A percentile compares a stretch with the other conserved stretches of the same genome.
Evolutionary conservation across 768 basidiomycete species (phyloP).

Genomic region (Boletus pseudopeckii): DNA sequence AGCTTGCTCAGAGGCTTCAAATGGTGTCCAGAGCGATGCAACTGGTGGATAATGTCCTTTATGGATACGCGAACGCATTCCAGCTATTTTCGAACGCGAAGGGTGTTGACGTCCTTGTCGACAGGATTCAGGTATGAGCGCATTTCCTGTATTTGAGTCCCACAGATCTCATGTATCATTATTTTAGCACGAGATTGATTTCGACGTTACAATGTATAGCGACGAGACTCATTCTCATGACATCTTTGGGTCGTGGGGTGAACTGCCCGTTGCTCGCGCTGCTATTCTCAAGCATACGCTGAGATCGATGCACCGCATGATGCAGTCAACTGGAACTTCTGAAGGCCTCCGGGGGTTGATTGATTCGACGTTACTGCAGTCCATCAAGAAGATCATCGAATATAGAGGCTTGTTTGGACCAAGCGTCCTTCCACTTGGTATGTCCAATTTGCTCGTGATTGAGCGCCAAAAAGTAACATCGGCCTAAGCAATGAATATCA

Average conservation of each 20-base stretch:
- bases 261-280: constrained; percentile 66
- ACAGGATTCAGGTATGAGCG: constrained; percentile 74
- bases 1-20: constrained; percentile 59
- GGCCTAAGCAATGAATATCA: constrained; percentile 74
- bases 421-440: constrained; percentile 81
- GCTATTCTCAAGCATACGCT: constrained; percentile 87
- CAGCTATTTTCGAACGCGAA: constrained; percentile 79
- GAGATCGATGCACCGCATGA: constrained; percentile 93
- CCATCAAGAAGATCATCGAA: constrained; percentile 85
- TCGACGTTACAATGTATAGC: constrained; percentile 57
- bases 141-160: neutral
- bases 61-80: constrained; percentile 85
- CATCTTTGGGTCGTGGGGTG: constrained; percentile 52
- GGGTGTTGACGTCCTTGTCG: constrained; percentile 82
- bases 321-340: constrained; percentile 91
- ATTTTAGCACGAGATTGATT: constrained; percentile 61
- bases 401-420: constrained; percentile 82
- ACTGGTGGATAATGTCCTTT: constrained; percentile 87
- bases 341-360: constrained; percentile 94
- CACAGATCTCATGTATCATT: constrained; percentile 8
- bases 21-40: constrained; percentile 90
- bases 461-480: constrained; percentile 8
- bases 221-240: constrained; percentile 42
- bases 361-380: constrained; percentile 81
- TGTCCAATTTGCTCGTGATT: constrained; percentile 20